Evolutionary conservation across 495 filamentous ascomycete genomes (phyloP), one percentile per base, ranked within the genome.

Genomic region (Penicillium bovifimosum): DNA sequence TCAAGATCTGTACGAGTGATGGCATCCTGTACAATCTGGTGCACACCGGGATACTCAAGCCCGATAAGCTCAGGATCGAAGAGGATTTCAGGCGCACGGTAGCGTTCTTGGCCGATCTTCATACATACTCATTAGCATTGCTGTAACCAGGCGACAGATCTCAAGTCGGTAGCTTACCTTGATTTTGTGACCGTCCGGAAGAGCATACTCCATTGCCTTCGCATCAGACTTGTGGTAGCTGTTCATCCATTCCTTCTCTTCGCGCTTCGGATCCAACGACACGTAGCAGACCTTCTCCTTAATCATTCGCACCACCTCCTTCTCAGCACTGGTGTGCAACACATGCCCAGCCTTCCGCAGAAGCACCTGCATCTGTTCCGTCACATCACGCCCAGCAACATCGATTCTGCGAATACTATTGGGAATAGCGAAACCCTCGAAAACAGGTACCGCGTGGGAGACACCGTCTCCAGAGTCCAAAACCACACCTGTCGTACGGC

Each of bases 1-100:
- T 99, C 93, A 58, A 99, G 83, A 70, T 99, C 93, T n/a, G 93
- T 96, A 52, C 93, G 83, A 65, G 86, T 91, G 64, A 99, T 97
- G 26, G 93, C 83, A 65, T 97, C 95, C 48, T 96, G 90, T 3
- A 97, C 91, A 51, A 97, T 95, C 70, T 97, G 91, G 66, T 97
- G 93, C 55, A 99, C 86, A 46, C 93, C 93, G 3, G 91, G 91
- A 69, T 96, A 99, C 74, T 99, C 93, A 43, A 96, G 85, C 7
- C 93, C 93, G 58, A 97, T 96, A 51, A 97, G 82, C 62, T 96
- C 95, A 9, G 93, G 93, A 61, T 97, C 89, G 75, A 99, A 99
- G 16, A 99, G 84, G 58, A 97, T 96, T 69, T 99, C 93, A 11
- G 93, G 91, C 13, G 93, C 93, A 52, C 91, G 84, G 80, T 96